Percentiles rank a stretch among this genome's conserved stretches.
These are phyloP conservation scores for Avena sativa DNA, from an alignment of 176 grass and related monocot genomes.

Conservation along the genomic window DNA sequence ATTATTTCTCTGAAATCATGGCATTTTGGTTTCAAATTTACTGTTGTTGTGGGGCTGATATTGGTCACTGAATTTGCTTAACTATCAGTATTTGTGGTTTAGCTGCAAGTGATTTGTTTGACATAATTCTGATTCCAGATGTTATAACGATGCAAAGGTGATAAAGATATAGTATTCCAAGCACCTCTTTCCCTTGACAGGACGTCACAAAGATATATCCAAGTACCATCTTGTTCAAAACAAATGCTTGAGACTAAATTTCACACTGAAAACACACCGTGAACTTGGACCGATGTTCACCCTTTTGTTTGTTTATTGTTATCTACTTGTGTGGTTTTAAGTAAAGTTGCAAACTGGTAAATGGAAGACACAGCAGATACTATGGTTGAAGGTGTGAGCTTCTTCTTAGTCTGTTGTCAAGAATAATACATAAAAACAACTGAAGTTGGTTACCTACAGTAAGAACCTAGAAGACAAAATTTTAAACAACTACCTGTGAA, in stretches of 20 bases:
- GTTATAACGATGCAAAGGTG: not conserved
- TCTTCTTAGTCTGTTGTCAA: no score
- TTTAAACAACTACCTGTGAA: no score
- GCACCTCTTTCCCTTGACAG: no score
- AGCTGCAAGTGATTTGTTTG: not conserved
- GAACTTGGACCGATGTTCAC: not conserved
- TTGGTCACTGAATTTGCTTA: not conserved
- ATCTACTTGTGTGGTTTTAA: not conserved
- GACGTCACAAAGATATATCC: no score
- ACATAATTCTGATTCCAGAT: not conserved
- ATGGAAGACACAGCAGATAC: not conserved
- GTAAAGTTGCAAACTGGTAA: not conserved
- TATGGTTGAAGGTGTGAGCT: not conserved
- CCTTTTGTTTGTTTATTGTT: not conserved
- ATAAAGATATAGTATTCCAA: not conserved
- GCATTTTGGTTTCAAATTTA: not conserved
- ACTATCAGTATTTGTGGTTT: not conserved
- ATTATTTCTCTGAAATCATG: no score
- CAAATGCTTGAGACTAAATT: no score
- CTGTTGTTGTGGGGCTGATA: not conserved
- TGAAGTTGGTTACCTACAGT: no score
- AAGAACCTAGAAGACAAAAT: no score
- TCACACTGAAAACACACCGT: no score
- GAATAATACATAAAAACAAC: no score
- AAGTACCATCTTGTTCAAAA: no score